phyloP scores from a whole-genome alignment of 1,284 basidiomycete genomes.

The Trametes versicolor region DNA sequence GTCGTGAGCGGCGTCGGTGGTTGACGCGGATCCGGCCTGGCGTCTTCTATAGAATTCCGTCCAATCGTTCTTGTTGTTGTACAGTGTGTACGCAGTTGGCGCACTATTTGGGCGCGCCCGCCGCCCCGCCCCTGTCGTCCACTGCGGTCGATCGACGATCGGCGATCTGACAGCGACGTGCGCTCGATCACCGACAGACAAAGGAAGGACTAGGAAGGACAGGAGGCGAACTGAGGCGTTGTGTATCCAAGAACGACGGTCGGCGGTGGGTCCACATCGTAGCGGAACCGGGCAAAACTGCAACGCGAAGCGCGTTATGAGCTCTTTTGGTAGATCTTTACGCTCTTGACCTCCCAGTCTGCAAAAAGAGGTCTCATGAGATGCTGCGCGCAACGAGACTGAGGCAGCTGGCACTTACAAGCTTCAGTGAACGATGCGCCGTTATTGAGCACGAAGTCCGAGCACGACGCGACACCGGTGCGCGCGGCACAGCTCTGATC shows the following conservation, averaged over 20 bases:
- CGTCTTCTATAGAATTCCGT: conserved; percentile 4
- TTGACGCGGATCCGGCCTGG: conserved; percentile 13
- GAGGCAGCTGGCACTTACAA: conserved; percentile 60
- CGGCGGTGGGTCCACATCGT: not conserved
- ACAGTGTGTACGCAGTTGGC: not conserved
- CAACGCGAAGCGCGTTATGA: conserved; percentile 27
- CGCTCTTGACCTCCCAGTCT: conserved; percentile 83
- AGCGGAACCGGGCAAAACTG: not conserved
- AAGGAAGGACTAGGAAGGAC: not conserved
- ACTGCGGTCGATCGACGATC: conserved; percentile 15
- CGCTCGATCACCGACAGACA: conserved; percentile 1
- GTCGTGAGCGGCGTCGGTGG: conserved; percentile 11
- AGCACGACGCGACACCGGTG: conserved; percentile 84
- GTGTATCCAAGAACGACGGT: conserved; percentile 22
- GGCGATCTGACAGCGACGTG: conserved; percentile 5
- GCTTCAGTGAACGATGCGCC: conserved; percentile 81
- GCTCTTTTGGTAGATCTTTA: conserved; percentile 68
- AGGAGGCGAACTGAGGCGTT: not conserved
- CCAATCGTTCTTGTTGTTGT: not conserved
- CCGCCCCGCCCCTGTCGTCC: conserved; percentile 1
- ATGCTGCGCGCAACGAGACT: conserved; percentile 20
- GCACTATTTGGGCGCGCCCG: not conserved
- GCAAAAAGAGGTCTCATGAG: conserved; percentile 19
- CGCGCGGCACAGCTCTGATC: conserved; percentile 82
- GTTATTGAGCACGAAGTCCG: conserved; percentile 75